phyloP scores from a whole-genome alignment of 495 filamentous ascomycete genomes.

The Glarea lozoyensis region DNA sequence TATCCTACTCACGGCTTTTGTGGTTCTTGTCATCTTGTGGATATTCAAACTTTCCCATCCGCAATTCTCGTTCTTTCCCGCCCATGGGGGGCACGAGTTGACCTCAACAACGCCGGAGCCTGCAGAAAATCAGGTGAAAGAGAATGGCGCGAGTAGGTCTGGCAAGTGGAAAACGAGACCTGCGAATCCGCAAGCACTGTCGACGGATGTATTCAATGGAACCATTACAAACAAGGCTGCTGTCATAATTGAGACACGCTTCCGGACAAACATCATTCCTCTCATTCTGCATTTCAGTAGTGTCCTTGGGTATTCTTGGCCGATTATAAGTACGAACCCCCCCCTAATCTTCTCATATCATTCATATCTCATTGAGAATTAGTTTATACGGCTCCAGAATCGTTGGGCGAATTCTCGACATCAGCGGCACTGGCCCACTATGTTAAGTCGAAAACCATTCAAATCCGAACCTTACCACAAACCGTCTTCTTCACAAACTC shows the following conservation, averaged over 20 bases:
- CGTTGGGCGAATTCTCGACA: slow-evolving; percentile 9
- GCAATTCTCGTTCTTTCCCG: slow-evolving; percentile 6
- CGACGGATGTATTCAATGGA: slow-evolving; percentile 4
- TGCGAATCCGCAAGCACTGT: not conserved
- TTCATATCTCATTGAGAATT: too few species aligned
- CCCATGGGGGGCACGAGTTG: not conserved
- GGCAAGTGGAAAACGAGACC: slow-evolving; percentile 3
- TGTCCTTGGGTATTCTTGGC: slow-evolving; percentile 24
- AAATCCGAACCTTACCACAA: slow-evolving; percentile 1
- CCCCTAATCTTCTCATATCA: too few species aligned
- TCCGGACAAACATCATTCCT: slow-evolving; percentile 16
- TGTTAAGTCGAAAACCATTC: slow-evolving; percentile 4
- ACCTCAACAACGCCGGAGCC: not conserved
- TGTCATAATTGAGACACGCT: slow-evolving; percentile 17
- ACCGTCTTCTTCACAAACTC: not conserved
- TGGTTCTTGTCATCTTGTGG: slow-evolving; percentile 14
- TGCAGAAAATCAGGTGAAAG: not conserved
- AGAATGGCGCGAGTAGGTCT: not conserved
- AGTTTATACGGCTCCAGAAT: slow-evolving; percentile 22
- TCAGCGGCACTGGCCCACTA: slow-evolving; percentile 12
- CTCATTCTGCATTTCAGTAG: slow-evolving; percentile 23
- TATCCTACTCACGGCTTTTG: slow-evolving; percentile 14
- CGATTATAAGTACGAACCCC: too few species aligned
- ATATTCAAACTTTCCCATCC: slow-evolving; percentile 14
- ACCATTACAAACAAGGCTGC: slow-evolving; percentile 14